phyloP scores from a whole-genome alignment of 768 basidiomycete genomes.

The Suillus ampliporus region DNA sequence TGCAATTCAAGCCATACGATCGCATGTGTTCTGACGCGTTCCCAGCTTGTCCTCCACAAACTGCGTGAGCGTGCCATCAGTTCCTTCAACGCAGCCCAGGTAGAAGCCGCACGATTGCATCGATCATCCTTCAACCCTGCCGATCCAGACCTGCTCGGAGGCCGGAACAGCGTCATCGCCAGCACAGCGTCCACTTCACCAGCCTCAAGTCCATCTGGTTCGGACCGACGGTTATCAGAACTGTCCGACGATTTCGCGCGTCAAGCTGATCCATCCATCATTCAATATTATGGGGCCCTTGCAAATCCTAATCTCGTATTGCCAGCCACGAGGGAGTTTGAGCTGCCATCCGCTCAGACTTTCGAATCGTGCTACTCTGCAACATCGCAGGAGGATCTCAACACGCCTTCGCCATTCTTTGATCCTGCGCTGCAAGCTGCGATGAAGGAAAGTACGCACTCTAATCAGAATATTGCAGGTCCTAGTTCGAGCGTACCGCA shows the following conservation, averaged over 20 bases:
- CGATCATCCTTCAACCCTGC: conserved; percentile 10
- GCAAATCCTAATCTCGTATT: conserved; percentile 12
- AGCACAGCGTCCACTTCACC: conserved; percentile 38
- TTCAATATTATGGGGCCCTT: conserved; percentile 8
- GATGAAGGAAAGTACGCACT: neutral
- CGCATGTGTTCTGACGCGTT: conserved; percentile 10
- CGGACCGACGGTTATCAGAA: conserved; percentile 1
- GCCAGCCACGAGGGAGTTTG: conserved; percentile 12
- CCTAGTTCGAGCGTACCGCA: conserved; percentile 9
- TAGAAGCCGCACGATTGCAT: conserved; percentile 12
- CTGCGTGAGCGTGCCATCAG: conserved; percentile 42
- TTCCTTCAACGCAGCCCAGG: conserved; percentile 35
- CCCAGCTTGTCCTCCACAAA: conserved; percentile 44
- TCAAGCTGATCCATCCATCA: conserved; percentile 4
- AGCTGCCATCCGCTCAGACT: conserved; percentile 2
- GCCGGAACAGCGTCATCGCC: conserved; percentile 43
- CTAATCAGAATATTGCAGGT: neutral
- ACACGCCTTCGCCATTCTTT: conserved; percentile 9
- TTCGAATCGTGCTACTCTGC: neutral
- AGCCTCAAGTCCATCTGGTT: conserved; percentile 17
- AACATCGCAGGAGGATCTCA: conserved; percentile 3
- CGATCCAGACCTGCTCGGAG: conserved; percentile 42
- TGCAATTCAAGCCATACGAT: no score
- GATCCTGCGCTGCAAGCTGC: conserved; percentile 6
- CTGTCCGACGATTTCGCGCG: conserved; percentile 1